These are phyloP conservation scores for Candida chauliodis DNA, from an alignment of 805 yeast genomes.

Conservation along the genomic window DNA sequence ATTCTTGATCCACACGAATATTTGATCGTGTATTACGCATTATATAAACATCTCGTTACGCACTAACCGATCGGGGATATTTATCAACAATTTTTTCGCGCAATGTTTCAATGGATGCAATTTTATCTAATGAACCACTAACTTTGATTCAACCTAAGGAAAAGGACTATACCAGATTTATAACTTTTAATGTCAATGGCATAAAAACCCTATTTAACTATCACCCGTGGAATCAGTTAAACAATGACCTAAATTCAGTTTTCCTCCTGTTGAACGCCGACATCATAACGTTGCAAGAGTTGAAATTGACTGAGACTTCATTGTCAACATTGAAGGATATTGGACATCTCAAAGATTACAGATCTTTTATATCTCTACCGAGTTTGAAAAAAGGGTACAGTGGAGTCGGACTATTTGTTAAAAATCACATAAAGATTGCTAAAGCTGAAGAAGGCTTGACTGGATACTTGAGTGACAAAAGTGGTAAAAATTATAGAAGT, in stretches of 20 bases:
- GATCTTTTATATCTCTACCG: slow-evolving; percentile 70
- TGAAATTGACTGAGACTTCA: slow-evolving; percentile 48
- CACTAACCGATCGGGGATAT: too few species aligned
- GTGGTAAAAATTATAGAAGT: slow-evolving; percentile 13
- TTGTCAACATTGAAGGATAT: slow-evolving; percentile 34
- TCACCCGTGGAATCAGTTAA: slow-evolving; percentile 70
- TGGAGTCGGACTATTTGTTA: slow-evolving; percentile 83
- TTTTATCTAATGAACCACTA: slow-evolving; percentile 12
- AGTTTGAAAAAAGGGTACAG: slow-evolving; percentile 73
- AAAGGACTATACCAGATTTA: slow-evolving; percentile 30
- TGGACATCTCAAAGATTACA: slow-evolving; percentile 53
- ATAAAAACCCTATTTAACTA: slow-evolving; percentile 74
- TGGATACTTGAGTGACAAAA: slow-evolving; percentile 46
- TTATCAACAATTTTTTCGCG: too few species aligned
- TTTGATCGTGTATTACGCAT: too few species aligned
- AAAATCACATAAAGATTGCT: slow-evolving; percentile 45
- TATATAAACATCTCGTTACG: too few species aligned
- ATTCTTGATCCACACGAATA: too few species aligned
- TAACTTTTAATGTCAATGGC: slow-evolving; percentile 85
- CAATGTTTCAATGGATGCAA: slow-evolving; percentile 3
- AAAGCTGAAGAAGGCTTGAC: slow-evolving; percentile 92
- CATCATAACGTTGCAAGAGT: slow-evolving; percentile 81
- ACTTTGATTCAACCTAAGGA: slow-evolving; percentile 9
- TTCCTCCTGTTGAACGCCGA: slow-evolving; percentile 64
- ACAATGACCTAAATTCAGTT: slow-evolving; percentile 36